Base-by-base conservation (phyloP, 176 grass and related monocot species). In the Thinopyrum elongatum region DNA sequence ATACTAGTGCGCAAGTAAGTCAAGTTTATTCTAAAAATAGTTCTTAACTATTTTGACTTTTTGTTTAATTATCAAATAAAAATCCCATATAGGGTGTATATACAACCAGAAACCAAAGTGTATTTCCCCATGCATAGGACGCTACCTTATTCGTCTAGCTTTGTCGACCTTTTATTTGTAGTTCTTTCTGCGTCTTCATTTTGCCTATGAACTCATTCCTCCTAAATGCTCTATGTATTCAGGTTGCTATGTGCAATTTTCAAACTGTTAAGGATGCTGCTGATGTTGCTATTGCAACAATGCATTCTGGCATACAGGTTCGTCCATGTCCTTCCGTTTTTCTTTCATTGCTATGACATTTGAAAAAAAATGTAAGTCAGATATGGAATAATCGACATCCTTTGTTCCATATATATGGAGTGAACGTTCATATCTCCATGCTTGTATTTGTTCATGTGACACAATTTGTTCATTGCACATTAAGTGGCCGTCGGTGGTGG, bases 271-370 rank as follows among this genome's bases (percentile, higher is more conserved):
- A 98, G 79, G 96, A 98, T 92, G 90, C 96, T 57, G 92, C 93
- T 84, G 93, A 98, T 95, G 96, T 98, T 87, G 96, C 96, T 78
- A 98, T 98, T 89, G 90, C 90, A 39, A 94, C 93, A 70, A 98
- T 98, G 96, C 96, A 88, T 94, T 98, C 93, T 91, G 93, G 96
- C 75, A 95, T 98, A 90, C 96, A 98, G 96, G 96, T 98, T 77
- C 60, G 88, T 53, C 27, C 72, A 76, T 86, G 64, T 22, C 6
- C 62, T 87, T 3, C 30, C 33, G 58, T 62, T 89, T 46, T 44
- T 72, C 35, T 86, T 55, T 39, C 8, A 14, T 77, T 70, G 15
- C 36, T 78, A 31, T 42, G 36, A 87, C 14, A 83, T 83, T 42
- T 41, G 27, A 31, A 30, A 31, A 65, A 42, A 13, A 14, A 66